Conservation (phyloP, 768 basidiomycete species). For the Suillus occidentalis region DNA sequence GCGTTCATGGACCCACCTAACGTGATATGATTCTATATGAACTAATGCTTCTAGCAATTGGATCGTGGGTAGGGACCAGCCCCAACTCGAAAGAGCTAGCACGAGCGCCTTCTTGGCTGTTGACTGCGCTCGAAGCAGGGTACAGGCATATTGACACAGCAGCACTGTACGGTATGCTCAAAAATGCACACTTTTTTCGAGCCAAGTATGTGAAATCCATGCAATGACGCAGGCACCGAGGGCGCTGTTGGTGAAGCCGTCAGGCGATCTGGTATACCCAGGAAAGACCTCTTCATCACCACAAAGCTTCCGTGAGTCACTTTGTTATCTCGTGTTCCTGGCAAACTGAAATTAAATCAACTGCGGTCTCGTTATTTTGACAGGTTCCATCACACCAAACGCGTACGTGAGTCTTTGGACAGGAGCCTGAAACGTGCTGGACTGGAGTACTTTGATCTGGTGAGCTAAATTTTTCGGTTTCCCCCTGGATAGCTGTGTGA, state of each 20-base stretch:
- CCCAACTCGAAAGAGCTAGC: background rate
- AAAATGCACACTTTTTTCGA: background rate
- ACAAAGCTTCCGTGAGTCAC: conserved; percentile 44
- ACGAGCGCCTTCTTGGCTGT: conserved; percentile 4
- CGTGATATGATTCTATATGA: background rate
- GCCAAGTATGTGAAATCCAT: background rate
- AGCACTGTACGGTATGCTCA: conserved; percentile 29
- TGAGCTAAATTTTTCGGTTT: background rate
- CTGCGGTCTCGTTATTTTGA: conserved; percentile 4
- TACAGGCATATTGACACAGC: conserved; percentile 46
- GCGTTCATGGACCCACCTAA: conserved; percentile 23
- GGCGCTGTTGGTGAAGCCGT: conserved; percentile 44
- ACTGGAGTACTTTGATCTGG: conserved; percentile 47
- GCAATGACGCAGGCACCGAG: conserved; percentile 35
- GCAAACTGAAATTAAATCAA: background rate
- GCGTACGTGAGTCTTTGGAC: conserved; percentile 35
- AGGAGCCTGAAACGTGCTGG: conserved; percentile 34
- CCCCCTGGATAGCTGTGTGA: background rate
- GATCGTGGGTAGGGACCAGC: conserved; percentile 1
- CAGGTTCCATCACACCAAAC: conserved; percentile 34
- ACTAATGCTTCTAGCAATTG: conserved; percentile 4
- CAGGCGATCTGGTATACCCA: conserved; percentile 46
- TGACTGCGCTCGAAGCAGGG: conserved; percentile 31
- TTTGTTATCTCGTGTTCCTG: background rate
- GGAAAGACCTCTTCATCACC: conserved; percentile 49